Evolutionary conservation across 805 yeast genomes (phyloP).

Genomic region (Spathaspora girioi): DNA sequence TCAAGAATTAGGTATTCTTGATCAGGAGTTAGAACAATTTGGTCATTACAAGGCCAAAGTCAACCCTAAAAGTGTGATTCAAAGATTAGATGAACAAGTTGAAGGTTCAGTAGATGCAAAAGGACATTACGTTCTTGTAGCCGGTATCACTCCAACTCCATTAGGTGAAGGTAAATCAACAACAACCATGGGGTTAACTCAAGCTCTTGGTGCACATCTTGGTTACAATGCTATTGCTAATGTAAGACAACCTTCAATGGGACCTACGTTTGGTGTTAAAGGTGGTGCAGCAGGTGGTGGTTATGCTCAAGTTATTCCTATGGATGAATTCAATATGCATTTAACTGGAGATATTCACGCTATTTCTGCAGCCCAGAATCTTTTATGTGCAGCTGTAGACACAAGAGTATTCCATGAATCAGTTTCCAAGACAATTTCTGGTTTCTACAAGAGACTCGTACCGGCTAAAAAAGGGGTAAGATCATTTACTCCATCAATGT

Average conservation of each 20-base stretch:
- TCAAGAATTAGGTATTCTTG: constrained; percentile 73
- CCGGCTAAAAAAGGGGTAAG: constrained; percentile 82
- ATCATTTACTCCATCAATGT: constrained; percentile 74
- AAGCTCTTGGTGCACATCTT: constrained; percentile 90
- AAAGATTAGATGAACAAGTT: constrained; percentile 55
- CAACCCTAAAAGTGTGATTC: constrained; percentile 57
- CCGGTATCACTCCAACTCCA: constrained; percentile 98
- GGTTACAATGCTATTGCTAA: constrained; percentile 83
- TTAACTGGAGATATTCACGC: constrained; percentile 98
- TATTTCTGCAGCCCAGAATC: constrained; percentile 87
- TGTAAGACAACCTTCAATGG: constrained; percentile 98
- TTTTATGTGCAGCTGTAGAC: constrained; percentile 94
- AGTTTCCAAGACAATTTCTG: constrained; percentile 73
- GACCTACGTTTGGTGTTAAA: constrained; percentile 97
- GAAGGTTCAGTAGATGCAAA: constrained; percentile 61
- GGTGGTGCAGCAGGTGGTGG: constrained; percentile 99
- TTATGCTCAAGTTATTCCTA: constrained; percentile 94
- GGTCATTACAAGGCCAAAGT: constrained; percentile 92
- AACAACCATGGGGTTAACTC: constrained; percentile 94
- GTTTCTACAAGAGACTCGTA: constrained; percentile 80
- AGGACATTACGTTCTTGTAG: constrained; percentile 87
- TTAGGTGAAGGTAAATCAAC: constrained; percentile 98
- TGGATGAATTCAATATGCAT: constrained; percentile 98
- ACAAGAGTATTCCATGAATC: constrained; percentile 94
- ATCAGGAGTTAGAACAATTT: constrained; percentile 77